Conservation (phyloP, 169 alveolate species). For the Fabrea salina region DNA sequence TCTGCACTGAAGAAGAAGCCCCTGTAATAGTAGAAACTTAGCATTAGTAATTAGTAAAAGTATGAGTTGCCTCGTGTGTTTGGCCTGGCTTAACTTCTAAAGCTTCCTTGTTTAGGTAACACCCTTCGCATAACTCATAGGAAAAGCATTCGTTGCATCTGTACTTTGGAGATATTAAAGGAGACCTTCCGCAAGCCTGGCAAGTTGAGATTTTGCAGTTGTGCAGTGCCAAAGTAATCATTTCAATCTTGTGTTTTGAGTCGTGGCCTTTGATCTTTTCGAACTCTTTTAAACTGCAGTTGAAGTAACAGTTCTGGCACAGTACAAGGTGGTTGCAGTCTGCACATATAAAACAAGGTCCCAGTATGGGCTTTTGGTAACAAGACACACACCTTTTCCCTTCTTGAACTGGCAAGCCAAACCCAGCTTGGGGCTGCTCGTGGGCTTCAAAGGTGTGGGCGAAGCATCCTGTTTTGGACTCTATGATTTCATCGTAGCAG, state of each 20-base stretch:
- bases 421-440: conserved; percentile 62
- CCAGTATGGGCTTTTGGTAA: conserved; percentile 67
- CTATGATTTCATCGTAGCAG: conserved; percentile 45
- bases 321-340: conserved; percentile 54
- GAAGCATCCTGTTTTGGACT: conserved; percentile 4
- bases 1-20: conserved; percentile 35
- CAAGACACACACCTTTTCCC: conserved; percentile 60
- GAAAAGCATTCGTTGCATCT: conserved; percentile 27
- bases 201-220: background rate
- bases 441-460: conserved; percentile 56
- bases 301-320: conserved; percentile 32
- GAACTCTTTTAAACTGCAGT: background rate
- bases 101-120: conserved; percentile 14
- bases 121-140: conserved; percentile 9
- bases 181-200: conserved; percentile 3
- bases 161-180: background rate
- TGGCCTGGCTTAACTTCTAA: background rate
- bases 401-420: conserved; percentile 72
- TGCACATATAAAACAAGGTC: conserved; percentile 68
- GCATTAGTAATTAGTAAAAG: conserved; percentile 3
- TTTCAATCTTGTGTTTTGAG: conserved; percentile 9
- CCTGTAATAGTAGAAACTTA: conserved; percentile 30
- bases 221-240: background rate
- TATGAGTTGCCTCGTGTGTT: conserved; percentile 12
- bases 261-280: conserved; percentile 19